Evolutionary conservation across 495 filamentous ascomycete genomes (phyloP).

Genomic region (Darksidea phi): DNA sequence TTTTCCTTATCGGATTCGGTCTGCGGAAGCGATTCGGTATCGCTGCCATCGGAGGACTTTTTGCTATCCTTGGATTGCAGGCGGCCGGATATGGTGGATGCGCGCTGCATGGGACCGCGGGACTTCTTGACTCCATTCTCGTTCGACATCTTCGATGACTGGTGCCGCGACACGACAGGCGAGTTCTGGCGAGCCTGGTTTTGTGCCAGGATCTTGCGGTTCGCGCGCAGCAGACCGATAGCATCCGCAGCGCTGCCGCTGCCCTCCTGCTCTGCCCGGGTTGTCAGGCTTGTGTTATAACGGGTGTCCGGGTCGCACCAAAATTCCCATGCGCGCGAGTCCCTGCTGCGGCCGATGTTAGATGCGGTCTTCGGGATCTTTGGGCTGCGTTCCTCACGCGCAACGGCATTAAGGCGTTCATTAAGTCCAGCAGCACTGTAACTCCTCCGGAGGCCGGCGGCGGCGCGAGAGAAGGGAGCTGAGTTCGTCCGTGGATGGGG

Average conservation of each 20-base stretch:
- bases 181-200: slow-evolving; percentile 61
- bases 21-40: slow-evolving; percentile 41
- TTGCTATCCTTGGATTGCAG: slow-evolving; percentile 52
- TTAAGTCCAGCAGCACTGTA: slow-evolving; percentile 54
- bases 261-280: slow-evolving; percentile 69
- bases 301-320: slow-evolving; percentile 35
- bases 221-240: slow-evolving; percentile 67
- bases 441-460: slow-evolving; percentile 57
- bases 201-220: slow-evolving; percentile 49
- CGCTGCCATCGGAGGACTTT: not conserved
- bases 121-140: slow-evolving; percentile 31
- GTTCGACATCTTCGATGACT: slow-evolving; percentile 18
- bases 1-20: slow-evolving; percentile 95
- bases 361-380: slow-evolving; percentile 32
- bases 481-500: slow-evolving; percentile 47
- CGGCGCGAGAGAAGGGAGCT: slow-evolving; percentile 6
- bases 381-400: slow-evolving; percentile 14
- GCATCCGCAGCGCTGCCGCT: slow-evolving; percentile 68
- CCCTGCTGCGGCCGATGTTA: slow-evolving; percentile 68
- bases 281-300: slow-evolving; percentile 62
- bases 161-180: slow-evolving; percentile 19
- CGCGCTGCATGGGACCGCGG: slow-evolving; percentile 51
- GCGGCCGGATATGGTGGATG: slow-evolving; percentile 65
- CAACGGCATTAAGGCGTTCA: slow-evolving; percentile 36
- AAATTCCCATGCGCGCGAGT: slow-evolving; percentile 73